Conservation (phyloP, 768 basidiomycete species). For the Termitomyces sp. region DNA sequence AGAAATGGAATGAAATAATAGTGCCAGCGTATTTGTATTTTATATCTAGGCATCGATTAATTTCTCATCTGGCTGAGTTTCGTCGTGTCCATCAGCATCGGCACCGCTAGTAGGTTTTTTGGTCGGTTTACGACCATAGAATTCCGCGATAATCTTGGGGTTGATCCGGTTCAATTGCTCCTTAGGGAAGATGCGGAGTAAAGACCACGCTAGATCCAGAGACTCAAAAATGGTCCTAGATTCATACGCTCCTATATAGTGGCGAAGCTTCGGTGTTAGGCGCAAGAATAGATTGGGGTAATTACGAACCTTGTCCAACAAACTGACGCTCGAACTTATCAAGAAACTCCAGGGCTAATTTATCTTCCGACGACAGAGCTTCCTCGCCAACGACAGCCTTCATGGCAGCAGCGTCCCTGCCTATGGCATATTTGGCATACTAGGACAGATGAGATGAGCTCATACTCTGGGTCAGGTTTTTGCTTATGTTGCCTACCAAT, state of each 20-base stretch:
- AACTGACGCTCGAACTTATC: slow-evolving; percentile 98
- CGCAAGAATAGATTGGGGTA: slow-evolving; percentile 1
- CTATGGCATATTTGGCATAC: slow-evolving; percentile 99
- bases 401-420: slow-evolving; percentile 95
- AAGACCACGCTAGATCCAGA: slow-evolving; percentile 93
- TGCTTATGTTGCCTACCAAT: slow-evolving; percentile 51
- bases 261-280: slow-evolving; percentile 9
- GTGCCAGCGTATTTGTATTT: slow-evolving; percentile 6
- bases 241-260: slow-evolving; percentile 75
- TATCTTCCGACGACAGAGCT: slow-evolving; percentile 91
- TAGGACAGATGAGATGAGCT: slow-evolving; percentile 24
- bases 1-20: slow-evolving; percentile 7
- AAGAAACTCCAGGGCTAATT: slow-evolving; percentile 93
- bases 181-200: slow-evolving; percentile 97
- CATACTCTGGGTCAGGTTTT: background rate
- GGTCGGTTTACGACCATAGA: slow-evolving; percentile 78
- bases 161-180: slow-evolving; percentile 97
- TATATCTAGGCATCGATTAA: slow-evolving; percentile 57
- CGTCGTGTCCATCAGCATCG: slow-evolving; percentile 39
- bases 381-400: slow-evolving; percentile 99
- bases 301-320: slow-evolving; percentile 81
- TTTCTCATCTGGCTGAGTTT: slow-evolving; percentile 36
- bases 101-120: slow-evolving; percentile 55
- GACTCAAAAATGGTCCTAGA: slow-evolving; percentile 96
- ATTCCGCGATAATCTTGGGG: slow-evolving; percentile 93